Evolutionary conservation across 805 yeast genomes (phyloP), one percentile per base, ranked within the genome.

Genomic region (Hemisphaericaspora nanyangensis): DNA sequence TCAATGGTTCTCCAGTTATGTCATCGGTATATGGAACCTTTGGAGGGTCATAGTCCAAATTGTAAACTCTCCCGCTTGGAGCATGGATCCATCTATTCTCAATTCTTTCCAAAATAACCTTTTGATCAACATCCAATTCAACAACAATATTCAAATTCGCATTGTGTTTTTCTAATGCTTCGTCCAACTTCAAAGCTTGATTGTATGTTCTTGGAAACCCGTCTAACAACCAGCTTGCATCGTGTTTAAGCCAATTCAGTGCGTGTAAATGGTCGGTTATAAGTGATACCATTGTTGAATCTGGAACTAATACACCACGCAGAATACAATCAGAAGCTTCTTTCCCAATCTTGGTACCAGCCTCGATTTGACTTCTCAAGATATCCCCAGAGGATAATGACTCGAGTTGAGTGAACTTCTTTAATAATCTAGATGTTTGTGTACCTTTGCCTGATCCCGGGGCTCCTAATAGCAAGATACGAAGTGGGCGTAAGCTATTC

Each of bases 381-480:
- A 88, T 63, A 60, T 90, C 96, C 2, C 98, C 98, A 0, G 95
- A 82, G 1, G 95, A 80, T 7, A 91, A 61, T 1, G 91, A 66
- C 11, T 70, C 57, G 17, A 90, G 59, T 4, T 55, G 50, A 2
- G 83, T 74, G 42, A 80, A 72, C 29, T 65, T 60, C 37, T 75
- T 72, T 42, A 82, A 57, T 4, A 90, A 65, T 43, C 80, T 71
- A 2, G 83, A 63, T 0, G 96, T 84, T 48, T 84, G 85, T 0
- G 98, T 90, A 1, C 97, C 97, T 56, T 90, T 90, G 1, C 98
- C 98, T 1, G 96, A 75, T 0, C 98, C 98, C 0, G 98, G 98
- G 0, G 97, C 95, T 3, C 97, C 97, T 18, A 91, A 64, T 7
- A 90, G 67, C 19, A 90, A 69, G 28, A 88, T 60, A 50, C 96